These are phyloP conservation scores for Leccinum incarnatum DNA, from an alignment of 768 basidiomycete genomes.

Conservation along the genomic window DNA sequence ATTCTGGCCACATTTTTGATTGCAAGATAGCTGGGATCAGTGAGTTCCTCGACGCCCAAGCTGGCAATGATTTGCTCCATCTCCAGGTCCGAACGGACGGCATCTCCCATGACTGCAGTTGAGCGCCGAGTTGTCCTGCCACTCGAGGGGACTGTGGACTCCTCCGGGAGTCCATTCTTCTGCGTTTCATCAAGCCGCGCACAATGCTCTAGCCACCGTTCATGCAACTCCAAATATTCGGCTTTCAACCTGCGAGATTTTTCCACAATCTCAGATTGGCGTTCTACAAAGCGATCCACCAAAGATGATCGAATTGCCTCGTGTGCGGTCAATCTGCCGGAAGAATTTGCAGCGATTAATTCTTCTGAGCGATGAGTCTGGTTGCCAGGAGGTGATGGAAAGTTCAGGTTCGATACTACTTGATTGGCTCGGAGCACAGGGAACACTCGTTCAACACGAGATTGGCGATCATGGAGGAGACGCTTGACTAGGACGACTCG, in stretches of 20 bases:
- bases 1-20: slow-evolving; percentile 80
- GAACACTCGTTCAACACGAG: slow-evolving; percentile 57
- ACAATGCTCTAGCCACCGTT: slow-evolving; percentile 73
- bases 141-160: slow-evolving; percentile 38
- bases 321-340: slow-evolving; percentile 38
- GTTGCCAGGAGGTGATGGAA: slow-evolving; percentile 30
- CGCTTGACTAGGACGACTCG: slow-evolving; percentile 62
- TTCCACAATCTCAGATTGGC: slow-evolving; percentile 45
- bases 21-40: slow-evolving; percentile 89
- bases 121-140: slow-evolving; percentile 72
- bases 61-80: slow-evolving; percentile 98
- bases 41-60: slow-evolving; percentile 86
- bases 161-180: slow-evolving; percentile 34
- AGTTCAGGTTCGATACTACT: slow-evolving; percentile 37
- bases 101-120: slow-evolving; percentile 72
- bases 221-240: slow-evolving; percentile 68
- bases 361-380: slow-evolving; percentile 49
- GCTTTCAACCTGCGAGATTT: slow-evolving; percentile 57
- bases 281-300: slow-evolving; percentile 51
- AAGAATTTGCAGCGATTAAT: slow-evolving; percentile 37
- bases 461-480: slow-evolving; percentile 55
- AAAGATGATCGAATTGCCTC: slow-evolving; percentile 46
- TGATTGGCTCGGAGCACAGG: slow-evolving; percentile 64
- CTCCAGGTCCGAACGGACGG: slow-evolving; percentile 91
- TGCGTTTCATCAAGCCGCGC: slow-evolving; percentile 55